Conservation (phyloP, 2,329 filamentous ascomycete genomes). For the Verticillium longisporum region DNA sequence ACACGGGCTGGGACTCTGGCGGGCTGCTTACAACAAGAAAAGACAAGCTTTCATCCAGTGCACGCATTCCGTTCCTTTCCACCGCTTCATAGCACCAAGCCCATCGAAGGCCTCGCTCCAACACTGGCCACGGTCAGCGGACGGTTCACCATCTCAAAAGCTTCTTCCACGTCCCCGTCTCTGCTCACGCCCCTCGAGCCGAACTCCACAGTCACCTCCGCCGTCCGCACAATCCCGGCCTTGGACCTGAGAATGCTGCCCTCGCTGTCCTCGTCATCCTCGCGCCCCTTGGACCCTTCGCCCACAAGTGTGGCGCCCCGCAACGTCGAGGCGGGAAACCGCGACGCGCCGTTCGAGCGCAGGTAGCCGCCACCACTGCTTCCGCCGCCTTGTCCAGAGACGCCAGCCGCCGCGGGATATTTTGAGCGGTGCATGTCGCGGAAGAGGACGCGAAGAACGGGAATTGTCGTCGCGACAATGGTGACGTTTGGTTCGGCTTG, state of each 20-base stretch:
- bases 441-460: conserved; percentile 7
- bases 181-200: not conserved
- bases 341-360: not conserved
- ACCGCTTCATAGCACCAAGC: not conserved
- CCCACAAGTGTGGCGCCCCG: not conserved
- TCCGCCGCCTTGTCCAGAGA: not conserved
- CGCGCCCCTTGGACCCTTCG: not conserved
- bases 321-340: not conserved
- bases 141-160: not conserved
- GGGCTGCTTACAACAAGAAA: too few species aligned
- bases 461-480: conserved; percentile 9
- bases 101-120: not conserved
- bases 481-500: conserved; percentile 7
- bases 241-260: conserved; percentile 9
- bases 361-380: not conserved
- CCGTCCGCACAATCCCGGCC: conserved; percentile 10
- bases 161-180: not conserved
- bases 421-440: conserved; percentile 4
- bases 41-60: too few species aligned
- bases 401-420: not conserved
- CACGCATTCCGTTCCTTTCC: not conserved
- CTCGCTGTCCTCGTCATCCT: conserved; percentile 7
- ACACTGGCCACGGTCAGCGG: not conserved
- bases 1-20: too few species aligned
- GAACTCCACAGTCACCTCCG: conserved; percentile 9